Evolutionary conservation across 176 grass and related monocot genomes (phyloP), one percentile per base, ranked within the genome.

Genomic region (Oryza officinalis): DNA sequence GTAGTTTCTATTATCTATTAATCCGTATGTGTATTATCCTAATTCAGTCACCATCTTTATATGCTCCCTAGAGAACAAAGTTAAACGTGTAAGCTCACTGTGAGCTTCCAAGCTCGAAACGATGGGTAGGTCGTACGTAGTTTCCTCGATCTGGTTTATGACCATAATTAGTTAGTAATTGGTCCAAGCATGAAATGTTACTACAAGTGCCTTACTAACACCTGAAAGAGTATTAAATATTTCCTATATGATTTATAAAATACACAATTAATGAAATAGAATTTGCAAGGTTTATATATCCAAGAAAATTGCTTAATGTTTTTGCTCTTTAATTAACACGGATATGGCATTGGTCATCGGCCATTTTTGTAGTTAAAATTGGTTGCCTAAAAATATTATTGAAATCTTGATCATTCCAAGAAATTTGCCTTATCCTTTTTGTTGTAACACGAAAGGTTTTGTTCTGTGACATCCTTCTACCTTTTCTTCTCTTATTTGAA

Each of bases 11-110:
- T 31, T 31, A 74, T 50, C 27, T 20, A 52, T 74, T 22, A 37
- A 60, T 76, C 5, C 0, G 30, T 76, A 10, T 0, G 1, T 25
- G 57, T 37, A 35, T 76, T 80, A 80, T 80, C 44, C 28, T 27
- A 69, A 87, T 63, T 71, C 74, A 35, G 69, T 84, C 69, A 26
- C 75, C 71, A 18, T 88, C 75, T 73, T 44, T 33, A 57, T 1
- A 32, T 73, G 57, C 22, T 75, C 40, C 27, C 15, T 40, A 78
- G 67, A 79, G 27, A 54, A 60, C 71, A 63, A 63, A 6, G 6
- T 9, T 18, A 81, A 68, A 41, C 27, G 22, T 31, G 4, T 47
- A 13, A 33, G 60, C 27, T 67, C 28, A 27, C 2, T 74, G 44
- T 74, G 4, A 30, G 66, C 30, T 13, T 65, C 54, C 28, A 9